Percentiles rank a stretch among this genome's conserved stretches.
Conservation (phyloP, 164 flowering plant genomes). For the Platanus orientalis region DNA sequence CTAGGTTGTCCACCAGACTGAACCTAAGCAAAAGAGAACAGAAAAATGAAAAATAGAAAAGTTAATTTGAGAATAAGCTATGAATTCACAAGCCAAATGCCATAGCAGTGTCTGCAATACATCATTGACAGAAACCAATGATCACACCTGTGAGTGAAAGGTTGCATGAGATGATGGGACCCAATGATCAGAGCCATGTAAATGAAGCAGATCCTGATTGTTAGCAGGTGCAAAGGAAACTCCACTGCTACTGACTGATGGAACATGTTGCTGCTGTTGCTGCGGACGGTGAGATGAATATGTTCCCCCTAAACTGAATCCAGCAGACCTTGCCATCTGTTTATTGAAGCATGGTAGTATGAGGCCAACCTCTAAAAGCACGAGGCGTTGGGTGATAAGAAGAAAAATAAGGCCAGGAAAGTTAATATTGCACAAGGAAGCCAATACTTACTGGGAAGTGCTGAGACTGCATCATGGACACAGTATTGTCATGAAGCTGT, state of each 20-base stretch:
- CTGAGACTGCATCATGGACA: conserved; percentile 83
- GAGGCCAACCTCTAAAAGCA: conserved; percentile 6
- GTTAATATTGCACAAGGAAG: background rate
- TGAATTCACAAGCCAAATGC: background rate
- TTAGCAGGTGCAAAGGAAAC: conserved; percentile 63
- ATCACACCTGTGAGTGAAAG: conserved; percentile 69
- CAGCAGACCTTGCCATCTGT: conserved; percentile 78
- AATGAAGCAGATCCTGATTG: conserved; percentile 73
- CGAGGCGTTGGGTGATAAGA: background rate
- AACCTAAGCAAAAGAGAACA: conserved; percentile 12
- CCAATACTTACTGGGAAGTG: conserved; percentile 62
- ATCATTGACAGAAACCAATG: conserved; percentile 7
- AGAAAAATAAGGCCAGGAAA: background rate
- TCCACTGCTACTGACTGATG: conserved; percentile 61
- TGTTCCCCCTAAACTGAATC: conserved; percentile 72
- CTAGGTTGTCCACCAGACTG: conserved; percentile 75
- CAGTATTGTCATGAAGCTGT: conserved; percentile 66
- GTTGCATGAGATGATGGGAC: conserved; percentile 72
- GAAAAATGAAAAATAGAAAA: background rate
- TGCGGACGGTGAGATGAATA: conserved; percentile 75
- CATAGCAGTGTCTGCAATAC: background rate
- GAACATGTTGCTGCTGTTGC: conserved; percentile 56
- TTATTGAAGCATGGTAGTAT: background rate
- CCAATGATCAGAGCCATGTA: conserved; percentile 68
- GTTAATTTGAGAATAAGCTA: background rate